Conservation (phyloP, 2,329 filamentous ascomycete species). For the Apiospora marii region DNA sequence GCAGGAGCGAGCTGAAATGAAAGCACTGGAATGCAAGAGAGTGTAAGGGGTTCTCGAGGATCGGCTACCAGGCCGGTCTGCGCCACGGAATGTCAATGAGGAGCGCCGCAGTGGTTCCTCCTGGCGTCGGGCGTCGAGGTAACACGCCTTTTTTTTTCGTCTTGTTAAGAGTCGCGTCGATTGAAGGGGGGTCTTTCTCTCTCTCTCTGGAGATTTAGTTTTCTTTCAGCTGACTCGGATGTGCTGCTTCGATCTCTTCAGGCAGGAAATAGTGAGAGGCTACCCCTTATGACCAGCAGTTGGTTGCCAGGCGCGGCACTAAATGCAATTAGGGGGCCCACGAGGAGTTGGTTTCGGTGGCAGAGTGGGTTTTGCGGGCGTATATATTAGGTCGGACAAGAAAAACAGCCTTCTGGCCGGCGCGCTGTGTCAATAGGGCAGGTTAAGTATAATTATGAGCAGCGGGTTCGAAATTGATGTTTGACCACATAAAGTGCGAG, state of each 20-base stretch:
- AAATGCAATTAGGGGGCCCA: background rate
- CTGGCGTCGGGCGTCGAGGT: slow-evolving; percentile 13
- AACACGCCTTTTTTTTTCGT: slow-evolving; percentile 12
- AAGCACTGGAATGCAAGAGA: slow-evolving; percentile 7
- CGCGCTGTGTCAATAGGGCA: slow-evolving; percentile 20
- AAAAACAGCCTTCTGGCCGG: background rate
- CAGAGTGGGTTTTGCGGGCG: background rate
- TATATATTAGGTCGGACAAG: slow-evolving; percentile 18
- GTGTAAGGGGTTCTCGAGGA: background rate
- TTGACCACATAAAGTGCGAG: slow-evolving; percentile 17
- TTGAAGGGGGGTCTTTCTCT: background rate
- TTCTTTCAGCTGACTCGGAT: slow-evolving; percentile 15
- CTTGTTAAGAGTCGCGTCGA: background rate
- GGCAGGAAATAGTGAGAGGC: background rate
- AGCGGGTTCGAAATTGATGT: slow-evolving; percentile 14
- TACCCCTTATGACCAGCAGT: slow-evolving; percentile 19
- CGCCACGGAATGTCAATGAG: slow-evolving; percentile 22
- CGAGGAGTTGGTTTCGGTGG: background rate
- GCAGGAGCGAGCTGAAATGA: slow-evolving; percentile 7
- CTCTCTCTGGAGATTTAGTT: background rate
- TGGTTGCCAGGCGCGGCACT: slow-evolving; percentile 15
- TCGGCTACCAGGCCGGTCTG: slow-evolving; percentile 25
- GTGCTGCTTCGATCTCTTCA: background rate
- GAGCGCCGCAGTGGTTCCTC: slow-evolving; percentile 11
- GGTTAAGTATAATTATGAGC: slow-evolving; percentile 22